Evolutionary conservation across 441 rosid genomes (phyloP), one percentile per base, ranked within the genome.

Genomic region (Corymbia calophylla): DNA sequence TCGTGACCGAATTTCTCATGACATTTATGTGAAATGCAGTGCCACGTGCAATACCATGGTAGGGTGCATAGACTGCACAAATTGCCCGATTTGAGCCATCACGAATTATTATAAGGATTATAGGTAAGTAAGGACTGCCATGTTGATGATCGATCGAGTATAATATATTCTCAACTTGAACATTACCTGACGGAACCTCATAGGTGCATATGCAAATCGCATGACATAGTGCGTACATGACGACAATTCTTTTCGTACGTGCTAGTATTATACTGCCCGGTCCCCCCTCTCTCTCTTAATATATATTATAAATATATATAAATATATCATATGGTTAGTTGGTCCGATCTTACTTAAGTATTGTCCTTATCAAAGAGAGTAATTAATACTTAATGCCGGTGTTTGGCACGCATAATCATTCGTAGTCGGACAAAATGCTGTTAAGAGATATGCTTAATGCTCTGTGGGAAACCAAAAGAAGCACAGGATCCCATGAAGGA

Each of bases 131-230:
- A 23, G 51, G 25, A 6, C 5, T 14, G 8, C 17, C 17, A 44
- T 12, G 2, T 27, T 0, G 51, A 7, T 0, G 3, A 44, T 44
- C 7, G 47, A 4, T 77, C 2, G 3, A 10, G 4, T 11, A 11
- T 17, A 21, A 6, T 6, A 39, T 39, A 51, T 39, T 5, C 5
- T 6, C 6, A 31, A 21, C 13, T 32, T 19, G 13, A 19, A 19
- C 6, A 6, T 23, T 35, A 70, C 8, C 1, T 7, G 13, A 70
- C 23, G 13, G 14, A 32, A 73, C 21, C 9, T 12, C 51, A 73
- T 3, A 35, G 6, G 10, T 70, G 25, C 8, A 35, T 19, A 44
- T 9, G 27, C 81, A 9, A 70, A 70, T 35, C 81, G 44, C 44
- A 39, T 39, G 44, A 39, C 44, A 39, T 39, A 39, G 44, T 39